These are phyloP conservation scores for Brassica rapa DNA, from an alignment of 345 rosid species.

Conservation along the genomic window DNA sequence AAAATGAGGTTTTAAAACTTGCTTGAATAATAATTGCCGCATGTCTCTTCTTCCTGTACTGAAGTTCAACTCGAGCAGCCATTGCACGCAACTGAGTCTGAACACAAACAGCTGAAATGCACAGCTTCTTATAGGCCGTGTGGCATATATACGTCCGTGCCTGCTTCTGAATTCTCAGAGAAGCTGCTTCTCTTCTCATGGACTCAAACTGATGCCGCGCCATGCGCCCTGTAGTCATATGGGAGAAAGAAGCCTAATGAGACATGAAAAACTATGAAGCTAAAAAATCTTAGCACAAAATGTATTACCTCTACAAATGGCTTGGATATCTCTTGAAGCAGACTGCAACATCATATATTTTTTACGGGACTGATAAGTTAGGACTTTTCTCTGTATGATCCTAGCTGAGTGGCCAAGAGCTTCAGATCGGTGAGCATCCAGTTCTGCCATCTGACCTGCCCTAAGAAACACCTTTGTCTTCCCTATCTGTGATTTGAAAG, in stretches of 20 bases:
- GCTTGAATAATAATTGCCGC: slow-evolving; percentile 83
- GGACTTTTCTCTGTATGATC: slow-evolving; percentile 77
- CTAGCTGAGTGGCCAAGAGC: slow-evolving; percentile 80
- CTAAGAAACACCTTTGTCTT: slow-evolving; percentile 91
- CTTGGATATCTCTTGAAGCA: slow-evolving; percentile 66
- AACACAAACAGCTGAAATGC: slow-evolving; percentile 59
- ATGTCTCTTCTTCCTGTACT: slow-evolving; percentile 57
- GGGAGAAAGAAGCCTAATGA: slow-evolving; percentile 26
- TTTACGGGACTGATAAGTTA: slow-evolving; percentile 56
- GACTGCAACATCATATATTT: slow-evolving; percentile 52
- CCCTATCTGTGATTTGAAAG: slow-evolving; percentile 61
- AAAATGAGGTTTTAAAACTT: slow-evolving; percentile 32
- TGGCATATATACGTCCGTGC: slow-evolving; percentile 64
- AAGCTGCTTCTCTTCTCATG: slow-evolving; percentile 78
- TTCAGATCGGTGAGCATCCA: slow-evolving; percentile 74
- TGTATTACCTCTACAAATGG: slow-evolving; percentile 77
- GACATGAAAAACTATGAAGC: slow-evolving; percentile 13
- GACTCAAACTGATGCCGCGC: slow-evolving; percentile 57
- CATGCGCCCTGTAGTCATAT: slow-evolving; percentile 57
- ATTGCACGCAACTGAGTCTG: slow-evolving; percentile 77
- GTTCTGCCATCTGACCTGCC: slow-evolving; percentile 99
- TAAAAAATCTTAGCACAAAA: neutral
- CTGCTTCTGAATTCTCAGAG: slow-evolving; percentile 66
- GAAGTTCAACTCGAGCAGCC: slow-evolving; percentile 69
- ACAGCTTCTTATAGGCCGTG: slow-evolving; percentile 54